phyloP scores from a whole-genome alignment of 176 grass and related monocot species.

The Aegilops bicornis region DNA sequence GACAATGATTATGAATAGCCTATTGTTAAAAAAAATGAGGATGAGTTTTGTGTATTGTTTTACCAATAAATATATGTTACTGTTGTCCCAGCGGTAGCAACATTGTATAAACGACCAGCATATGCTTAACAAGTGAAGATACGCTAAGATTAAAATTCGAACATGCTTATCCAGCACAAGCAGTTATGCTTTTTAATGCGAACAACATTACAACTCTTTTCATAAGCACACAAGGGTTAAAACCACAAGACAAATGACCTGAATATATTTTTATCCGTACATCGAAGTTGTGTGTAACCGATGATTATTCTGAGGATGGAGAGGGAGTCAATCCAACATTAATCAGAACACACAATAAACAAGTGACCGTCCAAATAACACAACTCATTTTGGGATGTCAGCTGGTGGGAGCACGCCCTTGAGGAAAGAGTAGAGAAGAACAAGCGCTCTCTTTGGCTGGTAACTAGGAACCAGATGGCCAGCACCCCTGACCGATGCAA shows the following conservation, averaged over 20 bases:
- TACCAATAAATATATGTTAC: too few species aligned
- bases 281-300: not conserved
- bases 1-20: too few species aligned
- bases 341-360: not conserved
- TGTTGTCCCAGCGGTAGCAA: too few species aligned
- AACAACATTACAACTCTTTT: too few species aligned
- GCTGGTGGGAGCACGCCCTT: slow-evolving; percentile 40
- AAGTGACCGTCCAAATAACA: not conserved
- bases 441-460: slow-evolving; percentile 48
- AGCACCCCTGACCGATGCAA: slow-evolving; percentile 52
- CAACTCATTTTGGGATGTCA: slow-evolving; percentile 20
- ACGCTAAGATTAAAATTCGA: too few species aligned
- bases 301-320: not conserved
- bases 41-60: too few species aligned
- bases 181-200: too few species aligned
- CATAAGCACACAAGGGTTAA: too few species aligned
- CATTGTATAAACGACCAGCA: too few species aligned
- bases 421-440: slow-evolving; percentile 44
- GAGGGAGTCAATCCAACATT: not conserved
- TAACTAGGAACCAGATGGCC: slow-evolving; percentile 43
- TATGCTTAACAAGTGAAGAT: too few species aligned
- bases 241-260: not conserved
- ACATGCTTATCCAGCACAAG: too few species aligned
- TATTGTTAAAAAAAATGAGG: too few species aligned
- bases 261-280: not conserved